A percentile compares a stretch with the other conserved stretches of the same genome.
Conservation (phyloP, 2,329 filamentous ascomycete genomes). For the Colletotrichum karsti region DNA sequence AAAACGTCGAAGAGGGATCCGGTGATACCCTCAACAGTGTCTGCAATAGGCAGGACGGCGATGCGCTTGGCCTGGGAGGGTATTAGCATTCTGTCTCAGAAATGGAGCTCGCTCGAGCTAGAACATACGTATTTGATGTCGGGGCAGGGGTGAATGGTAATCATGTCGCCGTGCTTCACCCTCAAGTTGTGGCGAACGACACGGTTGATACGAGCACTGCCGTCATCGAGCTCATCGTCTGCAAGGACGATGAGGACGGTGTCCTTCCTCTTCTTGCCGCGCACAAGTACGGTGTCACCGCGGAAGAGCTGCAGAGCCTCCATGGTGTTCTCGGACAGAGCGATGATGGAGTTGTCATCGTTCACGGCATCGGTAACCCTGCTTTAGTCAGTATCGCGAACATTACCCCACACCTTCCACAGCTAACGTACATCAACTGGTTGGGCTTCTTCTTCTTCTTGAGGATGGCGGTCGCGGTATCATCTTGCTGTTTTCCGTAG, state of each 20-base stretch:
- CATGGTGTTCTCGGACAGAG: constrained; percentile 98
- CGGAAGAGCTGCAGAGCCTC: constrained; percentile 98
- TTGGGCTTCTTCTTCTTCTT: constrained; percentile 99
- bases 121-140: constrained; percentile 98
- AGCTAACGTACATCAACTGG: constrained; percentile 83
- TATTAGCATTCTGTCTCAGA: constrained; percentile 35
- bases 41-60: constrained; percentile 95
- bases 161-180: constrained; percentile 97
- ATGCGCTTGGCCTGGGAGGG: constrained; percentile 89
- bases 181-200: constrained; percentile 98
- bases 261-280: constrained; percentile 99
- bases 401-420: neutral
- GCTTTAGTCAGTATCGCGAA: constrained; percentile 31
- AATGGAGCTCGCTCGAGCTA: neutral
- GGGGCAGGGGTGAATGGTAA: constrained; percentile 96
- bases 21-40: constrained; percentile 97
- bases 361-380: constrained; percentile 98
- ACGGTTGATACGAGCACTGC: constrained; percentile 96
- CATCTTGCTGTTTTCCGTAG: constrained; percentile 72
- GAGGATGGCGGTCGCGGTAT: constrained; percentile 93
- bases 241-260: constrained; percentile 97
- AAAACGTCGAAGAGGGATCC: constrained; percentile 99
- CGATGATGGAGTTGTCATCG: constrained; percentile 99
- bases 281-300: constrained; percentile 96
- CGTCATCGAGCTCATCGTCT: constrained; percentile 97